Evolutionary conservation across 1,139 yeast species (phyloP).

Genomic region (Eremothecium gossypii): DNA sequence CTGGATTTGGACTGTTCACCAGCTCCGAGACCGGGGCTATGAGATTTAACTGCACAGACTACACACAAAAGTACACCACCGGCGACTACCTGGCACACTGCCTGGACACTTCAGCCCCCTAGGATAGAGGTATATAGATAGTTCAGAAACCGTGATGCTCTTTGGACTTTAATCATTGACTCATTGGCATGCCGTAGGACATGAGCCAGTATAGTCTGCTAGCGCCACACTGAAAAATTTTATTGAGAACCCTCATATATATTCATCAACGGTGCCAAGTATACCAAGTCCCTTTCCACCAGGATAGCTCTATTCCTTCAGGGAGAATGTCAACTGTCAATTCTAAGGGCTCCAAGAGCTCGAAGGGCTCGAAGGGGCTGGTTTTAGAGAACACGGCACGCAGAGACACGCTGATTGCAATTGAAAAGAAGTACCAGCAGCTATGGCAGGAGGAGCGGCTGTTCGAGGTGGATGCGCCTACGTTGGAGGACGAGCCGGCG

Average conservation of each 20-base stretch:
- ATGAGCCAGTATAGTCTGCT: no score
- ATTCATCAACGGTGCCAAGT: no score
- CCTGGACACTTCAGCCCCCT: no score
- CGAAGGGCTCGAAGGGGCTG: constrained; percentile 21
- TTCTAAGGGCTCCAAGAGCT: background rate
- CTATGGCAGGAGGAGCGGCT: constrained; percentile 78
- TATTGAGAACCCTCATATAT: no score
- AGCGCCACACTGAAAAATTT: no score
- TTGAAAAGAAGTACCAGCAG: constrained; percentile 83
- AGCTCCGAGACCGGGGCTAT: constrained; percentile 46
- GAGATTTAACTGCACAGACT: constrained; percentile 13
- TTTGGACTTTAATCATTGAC: no score
- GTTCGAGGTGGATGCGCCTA: constrained; percentile 85
- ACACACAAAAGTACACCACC: background rate
- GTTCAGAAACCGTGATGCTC: no score
- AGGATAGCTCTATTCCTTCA: background rate
- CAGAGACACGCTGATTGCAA: constrained; percentile 85
- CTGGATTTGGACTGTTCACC: constrained; percentile 77
- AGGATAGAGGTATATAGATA: no score
- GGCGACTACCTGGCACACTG: no score
- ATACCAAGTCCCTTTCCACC: no score
- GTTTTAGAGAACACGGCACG: constrained; percentile 56
- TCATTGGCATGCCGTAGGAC: no score
- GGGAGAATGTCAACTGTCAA: constrained; percentile 8
- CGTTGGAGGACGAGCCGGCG: constrained; percentile 53